Conservation (phyloP, 1,284 basidiomycete genomes). For the Ustanciosporium gigantosporum region DNA sequence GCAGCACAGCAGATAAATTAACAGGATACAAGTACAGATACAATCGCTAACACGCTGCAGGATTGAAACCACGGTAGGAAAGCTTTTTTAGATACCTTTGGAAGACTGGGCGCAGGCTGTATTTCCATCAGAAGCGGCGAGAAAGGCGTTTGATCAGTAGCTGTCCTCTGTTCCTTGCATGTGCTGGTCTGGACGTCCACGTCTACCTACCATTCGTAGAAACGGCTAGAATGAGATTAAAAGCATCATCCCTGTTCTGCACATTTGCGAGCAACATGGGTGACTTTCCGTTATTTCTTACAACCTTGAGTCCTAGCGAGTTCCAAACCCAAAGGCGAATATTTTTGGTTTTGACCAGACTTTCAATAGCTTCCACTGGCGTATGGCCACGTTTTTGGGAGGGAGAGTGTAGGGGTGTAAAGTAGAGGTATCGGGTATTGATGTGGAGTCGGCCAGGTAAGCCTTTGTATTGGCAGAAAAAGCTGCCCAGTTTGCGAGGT, state of each 20-base stretch:
- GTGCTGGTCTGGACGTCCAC: too few species aligned
- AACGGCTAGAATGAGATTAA: conserved; percentile 56
- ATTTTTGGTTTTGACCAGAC: conserved; percentile 56
- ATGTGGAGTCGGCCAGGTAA: conserved; percentile 56
- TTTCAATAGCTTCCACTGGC: conserved; percentile 46
- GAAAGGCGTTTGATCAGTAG: too few species aligned
- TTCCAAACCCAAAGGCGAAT: conserved; percentile 53
- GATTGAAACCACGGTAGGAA: too few species aligned
- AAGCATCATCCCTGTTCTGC: conserved; percentile 55
- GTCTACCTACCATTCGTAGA: conserved; percentile 28
- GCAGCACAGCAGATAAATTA: too few species aligned
- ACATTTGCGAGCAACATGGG: conserved; percentile 51
- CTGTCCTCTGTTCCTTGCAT: too few species aligned
- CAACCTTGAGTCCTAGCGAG: conserved; percentile 52
- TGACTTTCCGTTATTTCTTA: conserved; percentile 43
- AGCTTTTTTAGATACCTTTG: too few species aligned
- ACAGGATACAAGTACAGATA: too few species aligned
- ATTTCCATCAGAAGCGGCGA: too few species aligned
- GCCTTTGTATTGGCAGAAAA: conserved; percentile 59
- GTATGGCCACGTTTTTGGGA: conserved; percentile 43
- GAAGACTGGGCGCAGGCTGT: too few species aligned
- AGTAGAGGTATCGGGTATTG: conserved; percentile 53
- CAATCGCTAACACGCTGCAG: too few species aligned
- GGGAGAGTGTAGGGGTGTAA: conserved; percentile 52
- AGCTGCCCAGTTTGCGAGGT: conserved; percentile 55